Conservation (phyloP, 805 yeast species). For the Saturnispora saitoi region DNA sequence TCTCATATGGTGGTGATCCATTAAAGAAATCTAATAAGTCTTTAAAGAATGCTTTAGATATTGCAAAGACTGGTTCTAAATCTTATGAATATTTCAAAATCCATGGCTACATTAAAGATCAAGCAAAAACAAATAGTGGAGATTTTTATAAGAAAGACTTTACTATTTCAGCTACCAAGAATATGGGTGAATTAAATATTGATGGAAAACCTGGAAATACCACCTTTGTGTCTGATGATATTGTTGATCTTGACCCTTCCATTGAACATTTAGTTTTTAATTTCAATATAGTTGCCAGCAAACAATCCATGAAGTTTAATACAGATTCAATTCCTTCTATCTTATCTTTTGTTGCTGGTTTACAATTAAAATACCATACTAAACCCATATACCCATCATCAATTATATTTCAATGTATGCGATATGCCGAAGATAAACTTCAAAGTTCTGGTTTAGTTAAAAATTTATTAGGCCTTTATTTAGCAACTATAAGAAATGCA, state of each 20-base stretch:
- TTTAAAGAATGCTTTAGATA: slow-evolving; percentile 44
- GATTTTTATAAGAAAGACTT: slow-evolving; percentile 10
- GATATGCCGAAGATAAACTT: slow-evolving; percentile 55
- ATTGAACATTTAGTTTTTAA: slow-evolving; percentile 36
- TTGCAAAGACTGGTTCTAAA: slow-evolving; percentile 49
- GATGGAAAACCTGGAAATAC: slow-evolving; percentile 11
- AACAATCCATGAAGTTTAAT: slow-evolving; percentile 53
- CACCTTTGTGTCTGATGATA: slow-evolving; percentile 26
- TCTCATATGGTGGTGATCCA: slow-evolving; percentile 60
- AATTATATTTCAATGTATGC: slow-evolving; percentile 56
- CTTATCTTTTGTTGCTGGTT: slow-evolving; percentile 38
- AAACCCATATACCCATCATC: slow-evolving; percentile 58
- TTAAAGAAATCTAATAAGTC: slow-evolving; percentile 30
- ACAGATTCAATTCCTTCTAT: slow-evolving; percentile 47
- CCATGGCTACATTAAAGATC: slow-evolving; percentile 35
- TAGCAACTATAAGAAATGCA: slow-evolving; percentile 51
- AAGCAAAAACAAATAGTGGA: slow-evolving; percentile 4
- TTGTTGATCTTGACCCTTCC: slow-evolving; percentile 29
- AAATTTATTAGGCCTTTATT: slow-evolving; percentile 50
- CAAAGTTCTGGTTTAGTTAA: slow-evolving; percentile 48
- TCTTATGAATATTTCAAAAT: slow-evolving; percentile 50
- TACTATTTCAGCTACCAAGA: slow-evolving; percentile 12
- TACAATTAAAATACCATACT: slow-evolving; percentile 39
- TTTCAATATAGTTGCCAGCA: slow-evolving; percentile 44
- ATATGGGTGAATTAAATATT: slow-evolving; percentile 6